Evolutionary conservation across 164 flowering plant species (phyloP), one percentile per base, ranked within the genome.

Genomic region (Aristolochia fimbriata): DNA sequence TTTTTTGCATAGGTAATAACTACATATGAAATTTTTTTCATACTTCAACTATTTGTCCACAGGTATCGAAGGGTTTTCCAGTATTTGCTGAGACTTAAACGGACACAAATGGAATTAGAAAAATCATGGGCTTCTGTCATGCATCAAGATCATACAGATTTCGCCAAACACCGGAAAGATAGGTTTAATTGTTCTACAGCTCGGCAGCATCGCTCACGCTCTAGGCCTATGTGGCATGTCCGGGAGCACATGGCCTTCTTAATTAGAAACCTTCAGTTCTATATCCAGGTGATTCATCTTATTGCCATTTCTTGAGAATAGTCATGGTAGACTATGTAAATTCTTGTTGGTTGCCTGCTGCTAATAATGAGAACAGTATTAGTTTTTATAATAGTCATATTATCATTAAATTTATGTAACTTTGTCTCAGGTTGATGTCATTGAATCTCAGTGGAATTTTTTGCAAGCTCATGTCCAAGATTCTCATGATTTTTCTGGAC

Each of bases 181-280:
- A 75, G 74, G 16, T 48, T 25, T 31, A 82, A 73, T 17, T 68
- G 73, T 66, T 76, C 85, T 46, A 55, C 61, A 60, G 75, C 86
- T 61, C 91, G 83, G 72, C 95, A 83, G 65, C 71, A 85, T 20
- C 74, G 91, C 37, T 91, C 83, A 65, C 80, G 79, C 31, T 77
- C 73, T 59, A 79, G 89, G 68, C 95, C 97, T 62, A 85, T 84
- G 84, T 88, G 97, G 95, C 96, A 80, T 67, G 80, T 91, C 68
- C 82, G 99, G 67, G 99, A 91, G 76, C 95, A 94, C 64, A 94
- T 94, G 99, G 96, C 91, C 15, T 94, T 91, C 76, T 72, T 91
- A 65, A 91, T 91, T 52, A 81, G 97, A 75, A 94, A 94, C 71
- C 87, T 91, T 52, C 97, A 91, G 61, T 94, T 94, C 71, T 94